Base-by-base conservation (phyloP, 768 basidiomycete genomes). In the Scleroderma citrinum region DNA sequence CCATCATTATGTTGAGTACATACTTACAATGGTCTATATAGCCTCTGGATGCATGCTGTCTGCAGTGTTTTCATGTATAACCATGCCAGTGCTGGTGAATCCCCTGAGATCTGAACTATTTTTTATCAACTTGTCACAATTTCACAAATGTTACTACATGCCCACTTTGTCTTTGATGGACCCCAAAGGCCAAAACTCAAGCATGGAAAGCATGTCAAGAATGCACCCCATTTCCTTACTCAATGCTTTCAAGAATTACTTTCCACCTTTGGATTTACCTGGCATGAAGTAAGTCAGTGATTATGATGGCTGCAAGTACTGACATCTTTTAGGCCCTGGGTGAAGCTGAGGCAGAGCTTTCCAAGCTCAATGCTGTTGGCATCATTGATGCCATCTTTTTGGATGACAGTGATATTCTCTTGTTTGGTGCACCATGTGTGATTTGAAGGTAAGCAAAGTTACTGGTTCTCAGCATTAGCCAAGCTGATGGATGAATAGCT, bases 131-230 rank as follows among this genome's bases (percentile, higher is more conserved):
- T 35, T 14, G n/a, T n/a, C 34, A 35, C 34, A 3, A 35, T 35
- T 12, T 14, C 34, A 14, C 34, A 35, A 13, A 35, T 35, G 34
- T n/a, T 35, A 35, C 13, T 35, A 3, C n/a, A 35, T 12, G n/a
- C 34, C 13, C 34, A 35, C n/a, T 35, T 80, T 57, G 74, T 80
- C 0, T 78, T 80, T 51, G 75, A 81, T 60, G 77, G 78, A 0
- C 66, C 69, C 0, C 40, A 64, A n/a, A 66, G 74, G 31, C 76
- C 78, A 12, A 38, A 48, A 5, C 50, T 63, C 30, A 79, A 79
- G 59, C 65, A 73, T 6, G 65, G 69, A 35, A 69, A 67, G 47
- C 46, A 56, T n/a, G n/a, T n/a, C 34, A 47, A 53, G 42, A 53
- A 54, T 50, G 56, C 63, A 58, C 56, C 70, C 55, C 55, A 64